These are phyloP conservation scores for Inga leiocalycina DNA, from an alignment of 306 rosid species.

Conservation along the genomic window DNA sequence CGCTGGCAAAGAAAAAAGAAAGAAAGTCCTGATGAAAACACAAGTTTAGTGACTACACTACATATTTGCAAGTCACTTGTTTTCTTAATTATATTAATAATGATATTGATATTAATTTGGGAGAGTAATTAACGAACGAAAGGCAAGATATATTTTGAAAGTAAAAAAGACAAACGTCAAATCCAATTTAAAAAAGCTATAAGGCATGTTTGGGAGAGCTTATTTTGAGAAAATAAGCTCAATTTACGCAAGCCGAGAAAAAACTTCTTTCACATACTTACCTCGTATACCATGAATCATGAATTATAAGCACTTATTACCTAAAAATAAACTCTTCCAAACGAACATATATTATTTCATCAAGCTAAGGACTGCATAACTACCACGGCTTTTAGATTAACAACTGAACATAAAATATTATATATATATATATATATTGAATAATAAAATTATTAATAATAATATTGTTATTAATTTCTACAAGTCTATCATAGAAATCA, in stretches of 20 bases:
- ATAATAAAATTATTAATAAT: not conserved
- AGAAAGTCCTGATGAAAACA: not conserved
- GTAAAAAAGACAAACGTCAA: not conserved
- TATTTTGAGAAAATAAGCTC: too few relatives aligned
- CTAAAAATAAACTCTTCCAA: too few relatives aligned
- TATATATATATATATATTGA: constrained; percentile 24
- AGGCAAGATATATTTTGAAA: not conserved
- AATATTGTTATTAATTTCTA: not conserved
- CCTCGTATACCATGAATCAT: too few relatives aligned
- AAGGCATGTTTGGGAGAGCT: too few relatives aligned
- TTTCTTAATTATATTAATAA: not conserved
- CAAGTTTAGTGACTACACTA: not conserved
- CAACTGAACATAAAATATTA: constrained; percentile 11
- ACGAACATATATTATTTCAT: not conserved
- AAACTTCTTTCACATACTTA: too few relatives aligned
- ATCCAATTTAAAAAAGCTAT: not conserved
- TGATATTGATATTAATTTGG: not conserved
- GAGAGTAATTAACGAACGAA: not conserved
- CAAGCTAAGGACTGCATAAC: constrained; percentile 38
- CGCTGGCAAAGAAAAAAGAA: too few relatives aligned
- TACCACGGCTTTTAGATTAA: constrained; percentile 51
- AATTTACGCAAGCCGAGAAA: too few relatives aligned
- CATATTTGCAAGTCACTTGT: not conserved
- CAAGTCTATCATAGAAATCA: not conserved
- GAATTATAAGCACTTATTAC: too few relatives aligned